Evolutionary conservation across 2,329 filamentous ascomycete species (phyloP), one percentile per base, ranked within the genome.

Genomic region (Penicillium thymicola): DNA sequence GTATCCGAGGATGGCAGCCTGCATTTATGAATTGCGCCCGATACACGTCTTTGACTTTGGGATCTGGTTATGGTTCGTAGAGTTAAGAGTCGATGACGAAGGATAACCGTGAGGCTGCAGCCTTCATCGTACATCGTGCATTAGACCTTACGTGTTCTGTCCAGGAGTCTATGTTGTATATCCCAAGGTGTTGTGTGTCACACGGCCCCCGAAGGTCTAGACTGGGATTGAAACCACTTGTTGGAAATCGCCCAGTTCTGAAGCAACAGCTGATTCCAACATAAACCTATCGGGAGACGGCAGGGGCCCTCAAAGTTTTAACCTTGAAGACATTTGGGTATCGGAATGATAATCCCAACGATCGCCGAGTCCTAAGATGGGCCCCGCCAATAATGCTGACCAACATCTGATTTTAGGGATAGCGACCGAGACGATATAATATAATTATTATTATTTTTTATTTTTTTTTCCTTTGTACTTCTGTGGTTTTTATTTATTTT

Each of bases 271-370:
- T 55, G 52, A 49, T 50, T 51, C 18, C 41, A 44, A 34, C 34
- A 34, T 54, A 57, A 57, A 56, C 59, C 59, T 59, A 59, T 51
- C 40, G 55, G 61, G 47, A 43, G 53, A 55, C 50, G 60, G 44
- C 59, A 65, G 48, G 14, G n/a, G 11, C 28, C 32, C 16, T 30
- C 28, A 40, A 27, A 46, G 55, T 60, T 64, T 58, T 59, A 62
- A 57, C 45, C 52, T 40, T 51, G 32, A 48, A 47, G 34, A 34
- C 30, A 37, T 44, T 34, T 51, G 38, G 10, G 42, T 47, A 37
- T 43, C 49, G 49, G 54, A 57, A 38, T 11, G 43, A 55, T 55
- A 55, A 52, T 52, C 36, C 41, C 45, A 50, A 43, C 34, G 54
- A 55, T 55, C 57, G 54, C 53, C 57, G 44, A 58, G 52, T 58